Evolutionary conservation across 2,329 filamentous ascomycete species (phyloP), one percentile per base, ranked within the genome.

Genomic region (Mollisiaceae sp.): DNA sequence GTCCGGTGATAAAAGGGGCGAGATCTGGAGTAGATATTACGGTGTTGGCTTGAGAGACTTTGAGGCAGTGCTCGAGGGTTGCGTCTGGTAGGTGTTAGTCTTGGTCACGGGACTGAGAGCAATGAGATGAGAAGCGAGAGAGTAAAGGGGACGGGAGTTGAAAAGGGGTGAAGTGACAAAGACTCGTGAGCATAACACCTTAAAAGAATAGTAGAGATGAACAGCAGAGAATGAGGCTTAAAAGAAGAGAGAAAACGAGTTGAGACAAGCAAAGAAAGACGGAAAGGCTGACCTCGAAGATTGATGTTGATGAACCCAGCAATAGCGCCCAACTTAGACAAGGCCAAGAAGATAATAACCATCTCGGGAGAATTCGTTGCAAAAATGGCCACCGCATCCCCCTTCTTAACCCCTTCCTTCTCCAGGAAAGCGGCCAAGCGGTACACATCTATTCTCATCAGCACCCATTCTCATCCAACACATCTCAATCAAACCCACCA

Each of bases 341-440:
- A 71, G 0, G 81, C 81, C 55, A 80, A 77, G 15, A 79, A 74
- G 1, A 74, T 73, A 20, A 82, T 74, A 1, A 82, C 76, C 79
- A 83, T 82, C 67, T 83, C 82, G 0, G 80, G 81, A 0, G 80
- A 82, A 66, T 84, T 84, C 14, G 77, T 80, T 57, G 78, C 81
- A 72, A 82, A 83, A 1, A 83, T 77, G 4, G 77, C 80, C 18
- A 83, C 78, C 54, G 78, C 78, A 65, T 82, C 80, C 1, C 78
- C 78, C 0, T 75, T 61, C 35, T 72, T 70, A 15, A 83, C 71
- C 11, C 75, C 78, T 59, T 77, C 75, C 4, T 69, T 70, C 59
- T 78, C 75, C 32, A 83, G 71, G 32, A 80, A 72, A 15, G 77
- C 76, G n/a, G 81, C 80, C 62, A 83, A 73, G 57, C 78, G 77